Percentiles rank a stretch among this genome's conserved stretches.
Evolutionary conservation across 345 rosid genomes (phyloP).

Genomic region (Eutrema heterophyllum): DNA sequence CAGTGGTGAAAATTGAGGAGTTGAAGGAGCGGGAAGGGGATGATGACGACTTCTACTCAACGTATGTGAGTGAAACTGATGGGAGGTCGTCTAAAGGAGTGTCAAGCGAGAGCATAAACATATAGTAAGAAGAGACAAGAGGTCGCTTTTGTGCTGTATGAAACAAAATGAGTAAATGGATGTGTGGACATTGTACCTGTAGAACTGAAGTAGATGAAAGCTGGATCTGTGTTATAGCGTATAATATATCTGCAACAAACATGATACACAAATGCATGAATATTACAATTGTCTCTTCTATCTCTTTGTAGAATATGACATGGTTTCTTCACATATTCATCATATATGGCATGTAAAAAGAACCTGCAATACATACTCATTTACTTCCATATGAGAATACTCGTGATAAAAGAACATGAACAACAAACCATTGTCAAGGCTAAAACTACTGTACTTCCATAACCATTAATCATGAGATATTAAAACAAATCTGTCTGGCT

Average conservation of each 20-base stretch:
- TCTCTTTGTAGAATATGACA: background rate
- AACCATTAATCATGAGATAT: background rate
- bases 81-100: conserved; percentile 28
- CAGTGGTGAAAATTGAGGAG: conserved; percentile 54
- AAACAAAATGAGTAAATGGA: background rate
- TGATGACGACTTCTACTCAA: conserved; percentile 53
- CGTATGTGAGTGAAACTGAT: conserved; percentile 50
- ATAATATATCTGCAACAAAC: background rate
- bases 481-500: background rate
- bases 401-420: background rate
- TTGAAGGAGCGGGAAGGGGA: conserved; percentile 42
- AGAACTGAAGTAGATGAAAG: conserved; percentile 1
- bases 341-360: conserved; percentile 3
- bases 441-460: background rate
- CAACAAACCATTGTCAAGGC: background rate
- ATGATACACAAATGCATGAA: conserved; percentile 1
- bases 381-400: background rate
- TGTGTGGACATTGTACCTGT: background rate
- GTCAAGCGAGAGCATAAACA: conserved; percentile 26
- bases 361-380: background rate
- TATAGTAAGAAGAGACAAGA: background rate
- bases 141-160: background rate
- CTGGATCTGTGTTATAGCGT: background rate
- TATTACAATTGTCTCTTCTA: background rate
- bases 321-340: background rate